phyloP scores from a whole-genome alignment of 2,329 filamentous ascomycete genomes.

The Basipetospora chlamydospora region DNA sequence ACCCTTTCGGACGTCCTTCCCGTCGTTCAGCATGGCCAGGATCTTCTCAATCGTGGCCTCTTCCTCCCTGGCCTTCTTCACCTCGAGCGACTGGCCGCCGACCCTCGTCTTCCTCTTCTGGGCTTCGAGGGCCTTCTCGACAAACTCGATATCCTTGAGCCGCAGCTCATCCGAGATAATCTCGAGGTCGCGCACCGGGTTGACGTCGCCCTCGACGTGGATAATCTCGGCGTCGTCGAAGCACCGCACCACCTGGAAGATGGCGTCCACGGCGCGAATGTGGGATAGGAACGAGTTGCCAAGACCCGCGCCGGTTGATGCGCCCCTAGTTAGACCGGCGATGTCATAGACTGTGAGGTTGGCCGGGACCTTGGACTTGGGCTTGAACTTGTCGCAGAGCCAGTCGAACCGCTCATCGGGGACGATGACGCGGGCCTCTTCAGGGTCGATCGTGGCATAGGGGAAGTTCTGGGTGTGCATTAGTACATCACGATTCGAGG shows the following conservation, averaged over 20 bases:
- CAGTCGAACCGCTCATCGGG: constrained; percentile 94
- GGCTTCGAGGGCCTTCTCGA: constrained; percentile 85
- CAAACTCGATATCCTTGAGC: constrained; percentile 97
- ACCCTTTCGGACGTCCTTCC: constrained; percentile 87
- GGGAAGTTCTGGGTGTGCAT: constrained; percentile 64
- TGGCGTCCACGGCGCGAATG: constrained; percentile 94
- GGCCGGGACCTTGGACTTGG: constrained; percentile 91
- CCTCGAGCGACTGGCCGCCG: constrained; percentile 89
- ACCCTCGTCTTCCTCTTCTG: constrained; percentile 88
- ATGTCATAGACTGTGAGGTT: constrained; percentile 98
- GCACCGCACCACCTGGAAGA: constrained; percentile 92
- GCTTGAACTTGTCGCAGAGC: constrained; percentile 92
- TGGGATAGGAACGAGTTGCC: constrained; percentile 97
- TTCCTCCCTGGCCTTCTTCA: constrained; percentile 94
- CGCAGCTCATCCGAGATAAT: constrained; percentile 96
- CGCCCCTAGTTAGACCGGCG: constrained; percentile 86
- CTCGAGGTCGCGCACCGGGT: constrained; percentile 82
- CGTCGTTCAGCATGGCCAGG: constrained; percentile 65
- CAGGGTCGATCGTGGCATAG: constrained; percentile 96
- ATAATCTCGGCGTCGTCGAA: constrained; percentile 99
- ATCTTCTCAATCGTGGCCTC: constrained; percentile 88
- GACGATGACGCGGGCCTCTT: constrained; percentile 94
- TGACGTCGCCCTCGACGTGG: constrained; percentile 96
- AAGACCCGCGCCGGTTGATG: constrained; percentile 92
- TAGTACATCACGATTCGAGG: neutral